Evolutionary conservation across 2,329 filamentous ascomycete genomes (phyloP), one percentile per base, ranked within the genome.

Genomic region (Pezizomycotina sp.): DNA sequence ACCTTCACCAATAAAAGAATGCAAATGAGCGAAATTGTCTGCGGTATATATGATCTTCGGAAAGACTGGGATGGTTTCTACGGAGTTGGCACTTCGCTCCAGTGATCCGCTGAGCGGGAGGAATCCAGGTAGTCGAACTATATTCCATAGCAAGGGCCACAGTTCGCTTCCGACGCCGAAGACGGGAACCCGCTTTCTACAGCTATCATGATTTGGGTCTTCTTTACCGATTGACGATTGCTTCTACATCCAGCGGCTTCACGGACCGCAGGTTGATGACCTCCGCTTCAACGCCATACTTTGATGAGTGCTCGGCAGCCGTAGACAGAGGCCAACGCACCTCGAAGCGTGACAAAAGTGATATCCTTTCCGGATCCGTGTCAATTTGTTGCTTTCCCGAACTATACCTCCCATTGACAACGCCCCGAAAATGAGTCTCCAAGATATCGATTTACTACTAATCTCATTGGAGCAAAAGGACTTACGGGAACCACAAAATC

Each of bases 341-440:
- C 89, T 83, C 49, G 89, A 95, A 93, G 70, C 32, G 84, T 77
- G 47, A 98, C 86, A 47, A 98, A 81, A 56, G 89, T 98, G 50
- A 98, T 64, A 59, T 98, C 89, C 65, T 86, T 93, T 61, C 89
- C 89, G 45, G 74, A 66, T 54, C 89, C n/a, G n/a, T 84, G 69
- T 98, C 89, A 56, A 98, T 80, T 74, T 98, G n/a, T 98, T 62
- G 89, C 89, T 69, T 98, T 98, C 60, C 89, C 89, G 58, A 98
- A 83, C 45, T 50, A 22, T n/a, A 13, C 12, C 26, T 18, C 13
- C 13, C 12, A 29, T 9, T 13, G 19, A 63, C 30, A 36, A 12
- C 3, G 4, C 26, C 26, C 39, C 34, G 31, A 22, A 7, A 25
- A 22, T 7, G n/a, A 31, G 24, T 12, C 12, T n/a, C 25, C 7